Evolutionary conservation across 2,329 filamentous ascomycete genomes (phyloP).

Genomic region (Teratosphaeria viscida): DNA sequence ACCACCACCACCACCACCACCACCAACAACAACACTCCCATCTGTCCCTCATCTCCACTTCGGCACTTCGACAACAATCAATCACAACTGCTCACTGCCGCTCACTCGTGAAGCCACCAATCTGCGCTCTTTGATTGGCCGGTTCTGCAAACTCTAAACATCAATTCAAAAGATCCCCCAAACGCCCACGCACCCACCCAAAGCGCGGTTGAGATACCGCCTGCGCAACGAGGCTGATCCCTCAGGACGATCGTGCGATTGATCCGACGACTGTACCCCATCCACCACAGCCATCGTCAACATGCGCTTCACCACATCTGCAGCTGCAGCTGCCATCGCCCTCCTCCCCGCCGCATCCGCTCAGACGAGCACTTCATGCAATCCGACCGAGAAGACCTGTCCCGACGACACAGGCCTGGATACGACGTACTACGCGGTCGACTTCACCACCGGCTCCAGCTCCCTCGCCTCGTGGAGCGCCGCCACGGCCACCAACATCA

Average conservation of each 20-base stretch:
- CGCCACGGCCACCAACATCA: constrained; percentile 55
- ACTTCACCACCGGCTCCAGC: constrained; percentile 47
- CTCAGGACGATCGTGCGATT: not conserved
- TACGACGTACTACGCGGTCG: constrained; percentile 39
- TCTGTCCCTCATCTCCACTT: not conserved
- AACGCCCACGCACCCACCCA: not conserved
- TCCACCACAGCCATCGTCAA: constrained; percentile 1
- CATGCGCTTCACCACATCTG: constrained; percentile 23
- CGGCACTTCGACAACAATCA: not conserved
- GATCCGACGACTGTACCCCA: not conserved
- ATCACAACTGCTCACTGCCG: not conserved
- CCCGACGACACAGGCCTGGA: constrained; percentile 62
- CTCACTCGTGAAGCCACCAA: not conserved
- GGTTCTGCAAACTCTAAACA: not conserved
- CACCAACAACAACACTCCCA: not conserved
- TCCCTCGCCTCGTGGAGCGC: constrained; percentile 48
- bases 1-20: not conserved
- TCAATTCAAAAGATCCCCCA: not conserved
- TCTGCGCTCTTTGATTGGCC: not conserved
- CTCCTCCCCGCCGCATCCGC: constrained; percentile 43
- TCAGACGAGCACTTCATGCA: constrained; percentile 69
- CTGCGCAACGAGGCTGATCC: not conserved
- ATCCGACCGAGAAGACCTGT: constrained; percentile 63
- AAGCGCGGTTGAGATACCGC: not conserved
- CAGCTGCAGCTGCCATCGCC: constrained; percentile 26